Percentiles rank a stretch among this genome's conserved stretches.
These are phyloP conservation scores for Diutina catenulata DNA, from an alignment of 1,139 yeast species.

Conservation along the genomic window DNA sequence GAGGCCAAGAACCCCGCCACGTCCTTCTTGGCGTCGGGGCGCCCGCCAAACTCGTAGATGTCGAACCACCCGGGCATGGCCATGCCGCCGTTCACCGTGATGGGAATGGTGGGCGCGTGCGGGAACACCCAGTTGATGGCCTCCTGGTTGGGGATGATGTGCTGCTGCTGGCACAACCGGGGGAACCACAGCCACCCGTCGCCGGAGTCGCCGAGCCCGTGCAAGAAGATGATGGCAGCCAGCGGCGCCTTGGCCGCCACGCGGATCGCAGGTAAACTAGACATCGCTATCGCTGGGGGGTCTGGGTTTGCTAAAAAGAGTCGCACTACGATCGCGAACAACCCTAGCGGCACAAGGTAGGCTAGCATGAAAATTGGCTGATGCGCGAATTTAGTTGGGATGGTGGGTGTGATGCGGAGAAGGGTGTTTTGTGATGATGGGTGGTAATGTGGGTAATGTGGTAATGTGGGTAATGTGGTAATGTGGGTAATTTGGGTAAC, in stretches of 20 bases:
- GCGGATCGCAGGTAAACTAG: conserved; percentile 21
- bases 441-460: too few relatives aligned
- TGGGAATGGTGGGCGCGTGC: conserved; percentile 66
- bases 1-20: conserved; percentile 51
- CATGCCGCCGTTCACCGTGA: conserved; percentile 57
- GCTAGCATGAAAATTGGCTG: too few relatives aligned
- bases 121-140: conserved; percentile 77
- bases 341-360: too few relatives aligned
- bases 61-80: conserved; percentile 87
- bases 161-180: conserved; percentile 30
- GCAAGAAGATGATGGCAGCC: conserved; percentile 66
- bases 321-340: too few relatives aligned
- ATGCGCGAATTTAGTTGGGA: too few relatives aligned
- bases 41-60: conserved; percentile 40
- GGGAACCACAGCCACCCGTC: conserved; percentile 81
- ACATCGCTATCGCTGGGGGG: too few relatives aligned
- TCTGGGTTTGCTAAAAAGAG: too few relatives aligned
- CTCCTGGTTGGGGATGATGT: conserved; percentile 34
- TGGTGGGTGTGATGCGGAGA: too few relatives aligned
- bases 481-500: too few relatives aligned
- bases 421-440: too few relatives aligned
- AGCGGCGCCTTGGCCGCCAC: conserved; percentile 28
- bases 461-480: too few relatives aligned
- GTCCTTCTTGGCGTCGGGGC: conserved; percentile 41
- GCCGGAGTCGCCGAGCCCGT: conserved; percentile 89